Evolutionary conservation across 2,329 filamentous ascomycete genomes (phyloP).

Genomic region (Aspergillus aculeatus): DNA sequence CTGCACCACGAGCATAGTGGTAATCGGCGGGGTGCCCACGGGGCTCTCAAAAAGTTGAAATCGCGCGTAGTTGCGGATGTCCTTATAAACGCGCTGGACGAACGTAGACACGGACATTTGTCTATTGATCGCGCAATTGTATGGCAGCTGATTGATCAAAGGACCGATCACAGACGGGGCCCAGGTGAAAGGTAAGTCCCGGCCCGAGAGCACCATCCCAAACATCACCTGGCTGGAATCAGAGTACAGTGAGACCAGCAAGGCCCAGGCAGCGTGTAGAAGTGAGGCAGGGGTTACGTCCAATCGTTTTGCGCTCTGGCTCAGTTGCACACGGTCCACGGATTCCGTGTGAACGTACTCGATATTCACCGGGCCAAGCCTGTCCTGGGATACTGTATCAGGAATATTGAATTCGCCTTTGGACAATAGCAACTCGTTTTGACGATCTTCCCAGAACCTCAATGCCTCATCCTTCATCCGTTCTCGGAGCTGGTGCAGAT

Average conservation of each 20-base stretch:
- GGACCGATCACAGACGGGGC: slow-evolving; percentile 34
- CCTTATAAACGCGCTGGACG: background rate
- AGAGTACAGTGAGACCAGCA: slow-evolving; percentile 1
- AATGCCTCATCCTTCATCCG: no score
- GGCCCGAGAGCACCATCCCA: slow-evolving; percentile 10
- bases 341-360: background rate
- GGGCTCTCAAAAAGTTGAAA: background rate
- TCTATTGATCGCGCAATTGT: slow-evolving; percentile 18
- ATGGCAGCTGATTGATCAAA: slow-evolving; percentile 33
- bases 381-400: background rate
- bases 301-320: background rate
- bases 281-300: slow-evolving; percentile 5
- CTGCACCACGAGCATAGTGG: no score
- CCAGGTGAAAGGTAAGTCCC: slow-evolving; percentile 8
- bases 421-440: no score
- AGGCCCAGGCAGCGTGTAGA: slow-evolving; percentile 9
- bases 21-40: no score
- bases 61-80: background rate
- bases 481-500: no score
- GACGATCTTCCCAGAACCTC: no score
- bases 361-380: background rate
- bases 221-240: slow-evolving; percentile 5
- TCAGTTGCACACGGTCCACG: background rate
- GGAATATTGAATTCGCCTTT: background rate
- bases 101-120: background rate